Evolutionary conservation across 2,329 filamentous ascomycete species (phyloP).

Genomic region (Xylariales sp.): DNA sequence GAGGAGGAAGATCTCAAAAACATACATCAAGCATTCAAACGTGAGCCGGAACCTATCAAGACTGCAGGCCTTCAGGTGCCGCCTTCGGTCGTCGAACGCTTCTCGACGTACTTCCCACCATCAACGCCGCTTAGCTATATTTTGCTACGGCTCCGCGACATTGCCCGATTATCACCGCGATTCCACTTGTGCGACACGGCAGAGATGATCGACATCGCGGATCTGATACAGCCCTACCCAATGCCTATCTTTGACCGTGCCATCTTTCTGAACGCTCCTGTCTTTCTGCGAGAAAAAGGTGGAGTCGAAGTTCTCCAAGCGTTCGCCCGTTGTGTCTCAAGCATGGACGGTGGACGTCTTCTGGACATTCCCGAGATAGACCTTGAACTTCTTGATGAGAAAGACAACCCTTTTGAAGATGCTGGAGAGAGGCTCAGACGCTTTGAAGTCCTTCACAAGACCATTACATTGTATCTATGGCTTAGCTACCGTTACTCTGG

Average conservation of each 20-base stretch:
- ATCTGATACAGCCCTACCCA: conserved; percentile 67
- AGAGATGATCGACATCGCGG: conserved; percentile 63
- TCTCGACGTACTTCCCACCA: conserved; percentile 76
- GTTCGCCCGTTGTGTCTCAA: conserved; percentile 66
- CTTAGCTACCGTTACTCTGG: conserved; percentile 83
- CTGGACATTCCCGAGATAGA: conserved; percentile 67
- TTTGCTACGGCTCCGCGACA: conserved; percentile 67
- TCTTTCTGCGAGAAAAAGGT: conserved; percentile 46
- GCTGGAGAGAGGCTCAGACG: conserved; percentile 55
- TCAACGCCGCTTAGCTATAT: conserved; percentile 81
- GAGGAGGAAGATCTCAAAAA: conserved; percentile 62
- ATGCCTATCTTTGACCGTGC: conserved; percentile 72
- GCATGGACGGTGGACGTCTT: conserved; percentile 62
- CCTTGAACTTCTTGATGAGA: conserved; percentile 71
- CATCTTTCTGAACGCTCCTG: conserved; percentile 69
- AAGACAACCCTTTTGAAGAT: conserved; percentile 38
- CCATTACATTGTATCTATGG: conserved; percentile 86
- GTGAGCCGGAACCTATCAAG: conserved; percentile 60
- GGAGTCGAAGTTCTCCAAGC: conserved; percentile 51
- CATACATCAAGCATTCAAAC: conserved; percentile 59
- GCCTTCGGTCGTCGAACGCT: conserved; percentile 64
- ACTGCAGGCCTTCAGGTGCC: conserved; percentile 75
- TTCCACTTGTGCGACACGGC: conserved; percentile 68
- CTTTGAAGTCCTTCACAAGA: conserved; percentile 76
- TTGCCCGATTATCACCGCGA: conserved; percentile 56